Evolutionary conservation across 345 rosid genomes (phyloP), one percentile per base, ranked within the genome.

Genomic region (Bruguiera gymnorhiza): DNA sequence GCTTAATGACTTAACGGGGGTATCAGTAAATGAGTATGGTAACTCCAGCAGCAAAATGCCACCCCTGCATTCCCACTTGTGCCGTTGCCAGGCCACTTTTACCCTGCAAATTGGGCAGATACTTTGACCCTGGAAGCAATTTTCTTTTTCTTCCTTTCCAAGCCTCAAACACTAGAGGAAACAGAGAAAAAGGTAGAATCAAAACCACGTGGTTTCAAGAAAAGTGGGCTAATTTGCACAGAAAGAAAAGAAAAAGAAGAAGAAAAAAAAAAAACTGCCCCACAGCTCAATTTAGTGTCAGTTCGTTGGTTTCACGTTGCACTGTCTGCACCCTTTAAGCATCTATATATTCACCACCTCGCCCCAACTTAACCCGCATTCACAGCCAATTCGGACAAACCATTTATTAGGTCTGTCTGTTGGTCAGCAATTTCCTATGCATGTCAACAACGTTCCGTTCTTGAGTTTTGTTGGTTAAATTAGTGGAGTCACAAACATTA

Each of bases 141-240:
- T 39, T 39, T 39, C 15, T 34, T 61, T 29, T 61, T 32, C 7
- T 48, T 21, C 11, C 43, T 6, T 6, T 37, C 19, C 6, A 18
- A 18, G 30, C 23, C 39, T 5, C 24, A 27, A n/a, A 23, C 6
- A 31, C 30, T 3, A 20, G 57, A 29, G 34, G 46, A 18, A 59
- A 18, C 46, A 39, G 46, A 39, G 46, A 9, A 39, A 9, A 39
- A 8, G 10, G 3, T 1, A 63, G 32, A 24, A 6, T 18, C 24
- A 59, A 66, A 72, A 58, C 77, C 73, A 67, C 77, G 78, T 70
- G 64, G 68, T 61, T 81, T 77, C 65, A 71, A 34, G 21, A 62
- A 52, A 62, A 50, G 34, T 16, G 0, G 2, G 13, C 31, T 9
- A 10, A 18, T 59, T 26, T 16, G 34, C 29, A 29, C 26, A 26